Evolutionary conservation across 139 green algal genomes (phyloP).

Genomic region (Micromonas commoda): DNA sequence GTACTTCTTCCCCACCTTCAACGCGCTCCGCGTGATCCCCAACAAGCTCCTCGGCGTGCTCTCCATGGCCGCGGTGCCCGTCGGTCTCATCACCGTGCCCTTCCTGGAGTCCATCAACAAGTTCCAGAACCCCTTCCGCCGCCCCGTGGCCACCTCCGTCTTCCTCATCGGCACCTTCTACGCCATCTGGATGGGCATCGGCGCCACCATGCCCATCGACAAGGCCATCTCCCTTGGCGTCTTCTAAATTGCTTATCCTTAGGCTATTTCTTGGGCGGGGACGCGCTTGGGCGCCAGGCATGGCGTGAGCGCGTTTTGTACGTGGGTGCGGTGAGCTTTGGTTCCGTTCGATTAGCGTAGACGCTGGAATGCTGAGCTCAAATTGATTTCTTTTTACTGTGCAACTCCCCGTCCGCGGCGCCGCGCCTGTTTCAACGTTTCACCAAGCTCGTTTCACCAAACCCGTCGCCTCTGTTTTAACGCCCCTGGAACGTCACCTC

Average conservation of each 20-base stretch:
- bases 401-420: too few species aligned
- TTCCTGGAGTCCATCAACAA: slow-evolving; percentile 24
- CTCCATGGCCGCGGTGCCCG: slow-evolving; percentile 21
- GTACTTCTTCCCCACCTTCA: slow-evolving; percentile 34
- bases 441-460: too few species aligned
- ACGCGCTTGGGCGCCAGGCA: neutral
- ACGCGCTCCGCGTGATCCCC: slow-evolving; percentile 21
- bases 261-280: too few species aligned
- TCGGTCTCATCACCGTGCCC: slow-evolving; percentile 20
- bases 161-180: slow-evolving; percentile 23
- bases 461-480: too few species aligned
- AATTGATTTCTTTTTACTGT: neutral
- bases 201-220: slow-evolving; percentile 16
- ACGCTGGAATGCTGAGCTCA: neutral
- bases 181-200: slow-evolving; percentile 23
- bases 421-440: too few species aligned
- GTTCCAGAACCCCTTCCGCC: slow-evolving; percentile 23
- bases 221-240: slow-evolving; percentile 21
- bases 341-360: too few species aligned
- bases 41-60: slow-evolving; percentile 20
- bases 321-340: neutral
- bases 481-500: too few species aligned
- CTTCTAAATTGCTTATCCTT: slow-evolving; percentile 18
- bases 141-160: slow-evolving; percentile 16
- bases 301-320: neutral